Base-by-base conservation (phyloP, 768 basidiomycete species). In the Trametes punicea region DNA sequence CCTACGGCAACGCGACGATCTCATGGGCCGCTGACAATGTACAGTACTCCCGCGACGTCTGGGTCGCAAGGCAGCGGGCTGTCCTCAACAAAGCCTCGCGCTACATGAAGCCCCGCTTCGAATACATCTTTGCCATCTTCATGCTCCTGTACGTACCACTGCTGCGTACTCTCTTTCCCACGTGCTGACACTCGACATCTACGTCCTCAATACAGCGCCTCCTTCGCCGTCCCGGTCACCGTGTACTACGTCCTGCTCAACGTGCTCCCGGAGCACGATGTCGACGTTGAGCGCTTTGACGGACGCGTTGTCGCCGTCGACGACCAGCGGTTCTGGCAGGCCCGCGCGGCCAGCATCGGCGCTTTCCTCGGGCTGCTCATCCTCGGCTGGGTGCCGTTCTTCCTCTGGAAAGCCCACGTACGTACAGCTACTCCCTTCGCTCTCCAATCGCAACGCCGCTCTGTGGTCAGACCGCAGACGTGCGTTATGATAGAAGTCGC, bases 401-500 rank as follows among this genome's bases (percentile, higher is more conserved):
- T 72, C 36, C 39, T 75, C 21, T 83, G 80, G 80, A 83, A 83
- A 57, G 71, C 51, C 73, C 75, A 38, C 36, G 76, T 73, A n/a
- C 27, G 33, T 38, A 29, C 7, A 16, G 5, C 15, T 38, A 26
- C 18, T 44, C 47, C 30, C 18, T 7, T 26, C 15, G 3, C n/a
- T 51, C 18, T 25, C 15, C 20, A 1, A 9, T 49, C 36, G 15
- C 15, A 20, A 40, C 18, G 40, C 11, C n/a, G 18, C 10, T 11
- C 11, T 20, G 18, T 41, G 40, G 21, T 21, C 40, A 21, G n/a
- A n/a, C 16, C 11, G 40, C 18, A n/a, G 18, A 10, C 21, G 40
- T 41, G 11, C 40, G 11, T 41, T 21, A 41, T 23, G 10, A 25
- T 13, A 21, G 15, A 15, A 21, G 13, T 8, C 16, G 23, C 15